Base-by-base conservation (phyloP, 768 basidiomycete genomes). In the Rhodotorula paludigena region DNA sequence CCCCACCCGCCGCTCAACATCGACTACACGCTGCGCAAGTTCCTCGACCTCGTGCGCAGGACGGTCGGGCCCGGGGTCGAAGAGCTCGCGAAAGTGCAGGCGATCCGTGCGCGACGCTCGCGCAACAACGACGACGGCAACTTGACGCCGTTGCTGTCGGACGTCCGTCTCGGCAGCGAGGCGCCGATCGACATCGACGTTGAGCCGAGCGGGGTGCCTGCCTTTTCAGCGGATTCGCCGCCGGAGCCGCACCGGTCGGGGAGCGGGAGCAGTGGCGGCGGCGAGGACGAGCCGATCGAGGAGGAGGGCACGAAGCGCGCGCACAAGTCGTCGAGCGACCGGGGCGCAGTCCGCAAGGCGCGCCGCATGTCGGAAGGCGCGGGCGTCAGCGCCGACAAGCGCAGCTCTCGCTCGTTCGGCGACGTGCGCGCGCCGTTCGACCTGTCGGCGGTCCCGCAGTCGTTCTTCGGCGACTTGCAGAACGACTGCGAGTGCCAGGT, bases 401-500 rank as follows among this genome's bases (percentile, higher is more conserved):
- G 12, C 47, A 32, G 12, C 42, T 42, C n/a, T 49, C 57, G 36
- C 48, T 25, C 28, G 48, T 30, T 39, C 54, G 54, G 33, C 52
- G 28, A 57, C 35, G 20, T 15, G 3, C 5, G 10, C 53, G 36
- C 33, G 5, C 25, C 23, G 9, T 11, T 39, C 3, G 18, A 36
- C n/a, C 36, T 54, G 1, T 15, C 52, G 15, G n/a, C n/a, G 45
- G 16, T 49, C 54, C 20, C 57, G 42, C 44, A 68, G 47, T 55
- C 59, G n/a, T 79, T 81, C 60, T 73, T 77, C 52, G 76, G 78
- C 63, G 79, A 80, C 44, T 71, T 83, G 20, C 78, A 85, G 32
- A 74, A 82, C 18, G 88, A 92, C 72, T 82, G 94, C 61, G 87
- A 85, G 28, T 98, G 94, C 78, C 89, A 92, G 78, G 92, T 98